phyloP scores from a whole-genome alignment of 805 yeast genomes.

The Metschnikowia hibisci region DNA sequence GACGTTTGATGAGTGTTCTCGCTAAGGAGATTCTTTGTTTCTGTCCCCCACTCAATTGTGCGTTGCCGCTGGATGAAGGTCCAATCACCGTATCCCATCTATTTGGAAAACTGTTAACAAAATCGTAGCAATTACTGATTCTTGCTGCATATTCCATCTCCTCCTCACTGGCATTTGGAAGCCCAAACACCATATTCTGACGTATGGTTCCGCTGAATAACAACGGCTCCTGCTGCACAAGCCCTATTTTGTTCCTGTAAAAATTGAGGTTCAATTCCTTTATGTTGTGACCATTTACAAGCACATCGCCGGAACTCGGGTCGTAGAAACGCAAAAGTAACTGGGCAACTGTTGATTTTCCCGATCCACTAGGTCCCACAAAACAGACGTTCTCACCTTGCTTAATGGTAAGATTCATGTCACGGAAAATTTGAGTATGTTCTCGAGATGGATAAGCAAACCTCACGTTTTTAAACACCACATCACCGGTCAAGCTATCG shows the following conservation, averaged over 20 bases:
- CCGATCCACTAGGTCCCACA: slow-evolving; percentile 97
- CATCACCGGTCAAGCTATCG: slow-evolving; percentile 46
- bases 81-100: slow-evolving; percentile 82
- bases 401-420: slow-evolving; percentile 55
- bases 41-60: slow-evolving; percentile 90
- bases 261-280: slow-evolving; percentile 64
- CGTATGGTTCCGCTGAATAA: slow-evolving; percentile 80
- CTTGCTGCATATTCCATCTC: slow-evolving; percentile 58
- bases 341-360: slow-evolving; percentile 85
- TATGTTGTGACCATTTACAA: slow-evolving; percentile 62
- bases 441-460: slow-evolving; percentile 86
- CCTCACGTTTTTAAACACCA: slow-evolving; percentile 57
- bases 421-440: slow-evolving; percentile 59
- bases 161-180: slow-evolving; percentile 51
- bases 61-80: slow-evolving; percentile 64
- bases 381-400: slow-evolving; percentile 89
- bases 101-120: slow-evolving; percentile 72
- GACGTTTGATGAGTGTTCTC: slow-evolving; percentile 74
- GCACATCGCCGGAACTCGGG: slow-evolving; percentile 60
- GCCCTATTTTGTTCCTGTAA: slow-evolving; percentile 73
- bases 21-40: slow-evolving; percentile 91
- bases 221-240: slow-evolving; percentile 91
- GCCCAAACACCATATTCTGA: slow-evolving; percentile 80
- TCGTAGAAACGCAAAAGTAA: slow-evolving; percentile 81
- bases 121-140: slow-evolving; percentile 69